Base-by-base conservation (phyloP, 2,329 filamentous ascomycete genomes). In the Ceratocystis huliohia region DNA sequence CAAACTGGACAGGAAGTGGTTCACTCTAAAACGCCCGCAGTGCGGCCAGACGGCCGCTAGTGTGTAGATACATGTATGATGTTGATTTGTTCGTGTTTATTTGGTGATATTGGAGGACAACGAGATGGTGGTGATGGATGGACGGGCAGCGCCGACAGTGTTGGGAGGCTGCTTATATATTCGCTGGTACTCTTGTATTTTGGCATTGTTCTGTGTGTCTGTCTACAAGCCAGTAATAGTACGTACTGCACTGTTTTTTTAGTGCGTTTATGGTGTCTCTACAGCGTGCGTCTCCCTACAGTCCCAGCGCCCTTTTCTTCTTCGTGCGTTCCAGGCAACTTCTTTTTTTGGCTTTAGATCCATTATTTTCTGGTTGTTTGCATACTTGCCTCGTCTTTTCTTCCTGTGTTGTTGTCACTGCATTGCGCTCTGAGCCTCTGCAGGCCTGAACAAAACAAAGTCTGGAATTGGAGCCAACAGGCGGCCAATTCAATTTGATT, bases 401-500 rank as follows among this genome's bases (percentile, higher is more conserved):
- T 25, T 25, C 37, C 8, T 41, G 37, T 10, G 4, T 25, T 8
- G 48, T 8, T 53, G 48, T 28, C 8, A 53, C 25, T 53, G 37
- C 48, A 20, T 53, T 13, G 13, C 48, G 48, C 48, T 28, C 48
- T 28, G 48, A 17, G 8, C 48, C 48, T 25, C 25, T 10, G 48
- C 25, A 53, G 48, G 48, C 20, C 48, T 15, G 13, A n/a, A 13
- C 13, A 48, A 57, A 28, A 33, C 53, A 25, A n/a, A 8, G 25
- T 8, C 28, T 30, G 53, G 53, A 59, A 59, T 59, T 59, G 53
- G 28, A 25, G 37, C 46, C 53, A 33, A n/a, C 28, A 7, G 15
- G 28, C 53, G 53, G 53, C 53, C 28, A 33, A 59, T 59, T 59
- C 28, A 59, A 59, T 59, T 59, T 59, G 53, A 59, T 59, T 59